Conservation (phyloP, 805 yeast species). For the Hanseniaspora pseudoguilliermondii region DNA sequence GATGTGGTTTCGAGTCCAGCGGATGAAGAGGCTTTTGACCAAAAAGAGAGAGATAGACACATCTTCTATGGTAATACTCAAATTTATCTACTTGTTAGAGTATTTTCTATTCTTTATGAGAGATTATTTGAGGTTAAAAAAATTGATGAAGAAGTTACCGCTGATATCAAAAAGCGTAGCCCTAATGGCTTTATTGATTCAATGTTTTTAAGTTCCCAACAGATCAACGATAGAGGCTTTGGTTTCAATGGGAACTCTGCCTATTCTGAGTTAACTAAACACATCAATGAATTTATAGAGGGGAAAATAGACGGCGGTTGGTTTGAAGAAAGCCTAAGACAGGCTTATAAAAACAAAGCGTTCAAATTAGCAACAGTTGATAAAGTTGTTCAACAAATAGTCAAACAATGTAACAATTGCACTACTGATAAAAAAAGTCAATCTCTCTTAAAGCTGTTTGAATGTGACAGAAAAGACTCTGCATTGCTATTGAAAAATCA, state of each 20-base stretch:
- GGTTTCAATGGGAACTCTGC: constrained; percentile 56
- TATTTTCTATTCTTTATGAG: constrained; percentile 65
- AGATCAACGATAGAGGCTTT: constrained; percentile 68
- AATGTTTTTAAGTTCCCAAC: constrained; percentile 66
- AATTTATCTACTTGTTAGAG: constrained; percentile 79
- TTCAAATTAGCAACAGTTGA: constrained; percentile 86
- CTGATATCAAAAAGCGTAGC: constrained; percentile 53
- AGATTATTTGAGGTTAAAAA: constrained; percentile 67
- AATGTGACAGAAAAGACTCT: constrained; percentile 54
- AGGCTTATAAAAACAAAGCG: constrained; percentile 87
- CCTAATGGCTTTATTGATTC: constrained; percentile 74
- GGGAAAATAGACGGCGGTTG: constrained; percentile 87
- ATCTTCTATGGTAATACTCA: constrained; percentile 82
- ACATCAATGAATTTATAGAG: constrained; percentile 67
- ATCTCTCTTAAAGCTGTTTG: constrained; percentile 70
- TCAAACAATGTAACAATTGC: constrained; percentile 77
- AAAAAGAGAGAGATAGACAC: constrained; percentile 38
- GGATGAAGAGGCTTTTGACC: constrained; percentile 25
- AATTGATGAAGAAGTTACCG: constrained; percentile 55
- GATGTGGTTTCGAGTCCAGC: not conserved
- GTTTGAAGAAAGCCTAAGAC: constrained; percentile 91
- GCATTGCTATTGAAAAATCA: constrained; percentile 72
- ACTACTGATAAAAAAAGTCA: constrained; percentile 68
- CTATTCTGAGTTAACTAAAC: constrained; percentile 62
- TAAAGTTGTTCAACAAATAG: constrained; percentile 70